These are phyloP conservation scores for Striga hermonthica DNA, from an alignment of 305 asterid genomes.

Conservation along the genomic window DNA sequence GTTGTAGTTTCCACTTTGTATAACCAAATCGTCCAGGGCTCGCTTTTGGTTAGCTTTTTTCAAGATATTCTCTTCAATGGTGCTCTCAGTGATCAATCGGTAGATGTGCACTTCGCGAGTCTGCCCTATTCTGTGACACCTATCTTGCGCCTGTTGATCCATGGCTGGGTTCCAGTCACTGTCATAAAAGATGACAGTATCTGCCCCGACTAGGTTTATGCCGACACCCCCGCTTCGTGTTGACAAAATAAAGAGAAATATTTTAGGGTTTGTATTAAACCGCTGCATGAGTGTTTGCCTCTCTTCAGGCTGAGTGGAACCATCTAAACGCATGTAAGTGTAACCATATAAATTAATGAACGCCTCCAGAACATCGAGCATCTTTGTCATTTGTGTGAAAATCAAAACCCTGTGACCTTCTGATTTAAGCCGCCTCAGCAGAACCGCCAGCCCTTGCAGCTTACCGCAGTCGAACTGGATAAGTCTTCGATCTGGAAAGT, in stretches of 20 bases:
- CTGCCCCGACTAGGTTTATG: conserved; percentile 97
- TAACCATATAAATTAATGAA: conserved; percentile 94
- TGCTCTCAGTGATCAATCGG: conserved; percentile 93
- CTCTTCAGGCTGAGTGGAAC: conserved; percentile 97
- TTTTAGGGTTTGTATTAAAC: conserved; percentile 87
- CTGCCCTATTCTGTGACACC: conserved; percentile 99
- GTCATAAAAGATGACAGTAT: conserved; percentile 94
- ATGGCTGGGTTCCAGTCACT: conserved; percentile 99
- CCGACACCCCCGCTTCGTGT: conserved; percentile 99
- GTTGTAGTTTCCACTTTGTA: conserved; percentile 94
- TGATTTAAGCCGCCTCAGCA: conserved; percentile 83
- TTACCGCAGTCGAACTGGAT: conserved; percentile 98
- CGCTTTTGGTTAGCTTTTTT: conserved; percentile 99
- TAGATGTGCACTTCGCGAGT: conserved; percentile 98
- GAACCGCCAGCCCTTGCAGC: conserved; percentile 89
- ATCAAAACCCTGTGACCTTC: conserved; percentile 98
- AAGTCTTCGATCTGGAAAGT: conserved; percentile 97
- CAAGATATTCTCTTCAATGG: conserved; percentile 94
- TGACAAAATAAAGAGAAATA: conserved; percentile 90
- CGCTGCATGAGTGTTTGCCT: conserved; percentile 99
- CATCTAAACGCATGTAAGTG: conserved; percentile 98
- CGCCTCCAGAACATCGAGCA: conserved; percentile 98
- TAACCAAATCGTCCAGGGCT: conserved; percentile 89
- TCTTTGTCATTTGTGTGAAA: conserved; percentile 99
- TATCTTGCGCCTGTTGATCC: conserved; percentile 99